Conservation (phyloP, 164 flowering plant genomes). For the Warburgia ugandensis region DNA sequence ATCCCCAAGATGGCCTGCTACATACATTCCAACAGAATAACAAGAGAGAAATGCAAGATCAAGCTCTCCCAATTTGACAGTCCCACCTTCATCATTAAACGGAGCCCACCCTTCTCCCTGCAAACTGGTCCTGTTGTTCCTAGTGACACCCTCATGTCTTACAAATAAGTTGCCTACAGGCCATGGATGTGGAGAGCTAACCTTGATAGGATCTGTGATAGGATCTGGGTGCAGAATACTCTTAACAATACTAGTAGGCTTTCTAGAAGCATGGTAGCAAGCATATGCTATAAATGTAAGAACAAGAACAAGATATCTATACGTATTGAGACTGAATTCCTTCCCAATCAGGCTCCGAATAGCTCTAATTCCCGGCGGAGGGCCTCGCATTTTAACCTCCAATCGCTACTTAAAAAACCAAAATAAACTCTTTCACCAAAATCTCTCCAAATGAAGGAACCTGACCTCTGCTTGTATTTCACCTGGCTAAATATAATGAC, state of each 20-base stretch:
- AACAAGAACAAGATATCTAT: slow-evolving; percentile 51
- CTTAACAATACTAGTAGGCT: slow-evolving; percentile 85
- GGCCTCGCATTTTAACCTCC: slow-evolving; percentile 14
- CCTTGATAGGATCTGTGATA: slow-evolving; percentile 25
- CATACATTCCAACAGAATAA: slow-evolving; percentile 80
- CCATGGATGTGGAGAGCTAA: slow-evolving; percentile 26
- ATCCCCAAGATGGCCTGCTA: slow-evolving; percentile 90
- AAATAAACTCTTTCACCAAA: too few species aligned
- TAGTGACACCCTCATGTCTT: slow-evolving; percentile 13
- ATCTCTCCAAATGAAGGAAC: too few species aligned
- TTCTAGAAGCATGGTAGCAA: slow-evolving; percentile 86
- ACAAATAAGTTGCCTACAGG: slow-evolving; percentile 56
- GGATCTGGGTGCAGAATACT: slow-evolving; percentile 67
- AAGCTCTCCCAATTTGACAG: slow-evolving; percentile 74
- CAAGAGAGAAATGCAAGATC: slow-evolving; percentile 88
- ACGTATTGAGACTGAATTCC: slow-evolving; percentile 44
- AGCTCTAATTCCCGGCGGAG: slow-evolving; percentile 56
- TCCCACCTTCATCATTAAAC: slow-evolving; percentile 66
- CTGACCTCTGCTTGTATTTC: too few species aligned
- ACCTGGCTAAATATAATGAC: too few species aligned
- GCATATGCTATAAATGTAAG: slow-evolving; percentile 84
- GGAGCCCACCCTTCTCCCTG: slow-evolving; percentile 64
- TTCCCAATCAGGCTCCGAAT: slow-evolving; percentile 41
- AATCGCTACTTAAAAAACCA: too few species aligned
- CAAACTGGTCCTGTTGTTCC: slow-evolving; percentile 9